These are phyloP conservation scores for Clavispora santaluciae DNA, from an alignment of 805 yeast genomes.

Conservation along the genomic window DNA sequence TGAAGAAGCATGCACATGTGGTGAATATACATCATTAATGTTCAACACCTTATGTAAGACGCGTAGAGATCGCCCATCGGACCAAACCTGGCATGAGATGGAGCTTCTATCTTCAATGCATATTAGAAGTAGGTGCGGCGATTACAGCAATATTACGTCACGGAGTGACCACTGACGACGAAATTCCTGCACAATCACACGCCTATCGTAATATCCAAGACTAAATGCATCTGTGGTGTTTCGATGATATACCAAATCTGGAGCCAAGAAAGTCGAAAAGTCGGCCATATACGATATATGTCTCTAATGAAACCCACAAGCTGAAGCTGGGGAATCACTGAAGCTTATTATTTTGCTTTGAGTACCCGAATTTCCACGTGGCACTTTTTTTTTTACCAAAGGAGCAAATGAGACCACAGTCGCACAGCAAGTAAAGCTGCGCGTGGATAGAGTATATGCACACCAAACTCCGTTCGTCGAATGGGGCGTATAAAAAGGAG, in stretches of 20 bases:
- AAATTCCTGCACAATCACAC: background rate
- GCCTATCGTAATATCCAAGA: background rate
- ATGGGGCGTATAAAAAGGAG: slow-evolving; percentile 5
- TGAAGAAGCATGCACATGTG: no score
- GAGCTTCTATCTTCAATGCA: background rate
- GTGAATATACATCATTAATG: no score
- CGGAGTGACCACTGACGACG: background rate
- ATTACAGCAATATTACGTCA: slow-evolving; percentile 4
- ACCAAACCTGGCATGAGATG: background rate
- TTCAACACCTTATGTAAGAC: background rate
- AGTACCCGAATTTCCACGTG: background rate
- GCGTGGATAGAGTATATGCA: background rate
- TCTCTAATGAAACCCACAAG: no score
- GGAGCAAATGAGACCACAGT: slow-evolving; percentile 1
- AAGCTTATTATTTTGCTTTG: no score
- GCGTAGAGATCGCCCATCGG: background rate
- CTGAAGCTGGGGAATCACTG: no score
- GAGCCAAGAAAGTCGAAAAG: no score
- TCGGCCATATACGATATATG: no score
- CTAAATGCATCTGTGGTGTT: no score
- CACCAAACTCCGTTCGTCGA: background rate
- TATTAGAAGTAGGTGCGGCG: background rate
- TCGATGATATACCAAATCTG: no score
- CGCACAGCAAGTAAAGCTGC: background rate
- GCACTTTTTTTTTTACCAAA: background rate